These are phyloP conservation scores for Acacia acuminata DNA, from an alignment of 306 rosid genomes.

Conservation along the genomic window DNA sequence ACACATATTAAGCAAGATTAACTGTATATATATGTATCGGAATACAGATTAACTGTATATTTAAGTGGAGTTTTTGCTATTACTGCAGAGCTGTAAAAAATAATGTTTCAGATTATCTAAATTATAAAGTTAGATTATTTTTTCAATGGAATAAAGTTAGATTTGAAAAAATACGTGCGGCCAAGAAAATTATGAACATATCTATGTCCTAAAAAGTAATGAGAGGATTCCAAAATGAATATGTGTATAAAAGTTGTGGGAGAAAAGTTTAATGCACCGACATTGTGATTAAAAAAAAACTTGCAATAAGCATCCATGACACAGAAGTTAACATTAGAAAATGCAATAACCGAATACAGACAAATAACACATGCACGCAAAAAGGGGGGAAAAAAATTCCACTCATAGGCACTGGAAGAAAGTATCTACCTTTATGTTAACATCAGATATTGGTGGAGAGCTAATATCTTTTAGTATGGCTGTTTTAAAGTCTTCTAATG, in stretches of 20 bases:
- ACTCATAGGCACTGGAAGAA: neutral
- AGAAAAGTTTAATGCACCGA: constrained; percentile 6
- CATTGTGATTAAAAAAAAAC: constrained; percentile 6
- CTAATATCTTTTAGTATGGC: constrained; percentile 55
- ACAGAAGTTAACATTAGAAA: constrained; percentile 2
- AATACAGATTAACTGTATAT: neutral
- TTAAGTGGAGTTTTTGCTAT: neutral
- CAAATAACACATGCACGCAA: neutral
- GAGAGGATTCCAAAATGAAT: constrained; percentile 1
- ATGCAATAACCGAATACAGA: neutral
- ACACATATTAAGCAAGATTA: neutral
- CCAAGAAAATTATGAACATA: neutral
- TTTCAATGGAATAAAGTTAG: neutral
- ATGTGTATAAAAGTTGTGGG: neutral
- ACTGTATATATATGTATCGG: neutral
- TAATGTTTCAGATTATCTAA: neutral
- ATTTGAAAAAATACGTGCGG: neutral
- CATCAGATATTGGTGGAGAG: constrained; percentile 64
- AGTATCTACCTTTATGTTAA: constrained; percentile 66
- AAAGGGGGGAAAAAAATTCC: neutral
- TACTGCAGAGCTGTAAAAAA: neutral
- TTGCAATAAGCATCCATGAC: constrained; percentile 3
- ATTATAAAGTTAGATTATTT: neutral
- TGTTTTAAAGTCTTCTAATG: constrained; percentile 65
- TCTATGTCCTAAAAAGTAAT: constrained; percentile 1